phyloP scores from a whole-genome alignment of 2,329 filamentous ascomycete genomes.

The Pseudopyricularia cyperi region DNA sequence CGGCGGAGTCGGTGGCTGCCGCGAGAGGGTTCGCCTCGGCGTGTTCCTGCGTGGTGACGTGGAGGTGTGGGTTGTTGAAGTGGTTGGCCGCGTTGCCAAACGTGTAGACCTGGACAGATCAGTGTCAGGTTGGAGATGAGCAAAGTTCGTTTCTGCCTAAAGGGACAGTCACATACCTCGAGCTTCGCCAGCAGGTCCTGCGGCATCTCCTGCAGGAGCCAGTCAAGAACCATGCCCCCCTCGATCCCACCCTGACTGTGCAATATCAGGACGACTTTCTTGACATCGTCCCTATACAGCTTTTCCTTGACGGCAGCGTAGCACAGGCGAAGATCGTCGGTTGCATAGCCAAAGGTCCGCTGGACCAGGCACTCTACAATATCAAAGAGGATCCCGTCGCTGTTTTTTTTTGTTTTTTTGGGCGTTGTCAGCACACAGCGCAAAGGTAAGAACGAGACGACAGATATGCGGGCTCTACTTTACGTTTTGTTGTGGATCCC shows the following conservation, averaged over 20 bases:
- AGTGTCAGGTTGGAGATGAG: background rate
- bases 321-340: slow-evolving; percentile 50
- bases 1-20: background rate
- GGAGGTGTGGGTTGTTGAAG: slow-evolving; percentile 62
- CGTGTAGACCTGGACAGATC: slow-evolving; percentile 41
- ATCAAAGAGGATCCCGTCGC: slow-evolving; percentile 58
- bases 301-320: slow-evolving; percentile 48
- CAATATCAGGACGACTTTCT: slow-evolving; percentile 60
- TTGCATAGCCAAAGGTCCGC: slow-evolving; percentile 61
- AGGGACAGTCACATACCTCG: slow-evolving; percentile 27
- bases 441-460: background rate
- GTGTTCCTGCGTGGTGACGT: slow-evolving; percentile 27
- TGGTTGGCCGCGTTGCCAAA: slow-evolving; percentile 72
- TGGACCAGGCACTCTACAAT: slow-evolving; percentile 67
- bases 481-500: slow-evolving; percentile 66
- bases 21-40: slow-evolving; percentile 4
- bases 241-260: slow-evolving; percentile 72
- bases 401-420: no score
- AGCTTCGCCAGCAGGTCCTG: slow-evolving; percentile 53
- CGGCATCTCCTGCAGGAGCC: slow-evolving; percentile 60
- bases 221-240: slow-evolving; percentile 60
- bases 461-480: background rate
- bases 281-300: slow-evolving; percentile 46
- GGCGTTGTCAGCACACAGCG: background rate
- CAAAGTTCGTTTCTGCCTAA: background rate